A percentile compares a stretch with the other conserved stretches of the same genome.
Conservation (phyloP, 2,329 filamentous ascomycete genomes). For the Colletotrichum eremochloae region DNA sequence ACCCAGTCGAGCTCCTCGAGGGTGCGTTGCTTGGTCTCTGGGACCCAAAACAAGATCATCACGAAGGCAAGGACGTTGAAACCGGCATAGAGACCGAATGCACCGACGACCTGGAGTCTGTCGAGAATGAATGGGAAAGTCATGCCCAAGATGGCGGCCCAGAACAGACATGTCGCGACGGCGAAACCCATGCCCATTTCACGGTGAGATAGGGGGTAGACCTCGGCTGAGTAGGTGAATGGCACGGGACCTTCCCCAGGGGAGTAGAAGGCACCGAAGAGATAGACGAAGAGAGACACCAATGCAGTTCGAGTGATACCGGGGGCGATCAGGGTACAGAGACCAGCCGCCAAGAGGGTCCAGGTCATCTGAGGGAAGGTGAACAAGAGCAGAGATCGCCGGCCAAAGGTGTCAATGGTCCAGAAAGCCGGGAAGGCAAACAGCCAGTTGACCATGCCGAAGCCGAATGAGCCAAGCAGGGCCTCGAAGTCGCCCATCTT, state of each 20-base stretch:
- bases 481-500: constrained; percentile 69
- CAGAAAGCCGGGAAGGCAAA: constrained; percentile 70
- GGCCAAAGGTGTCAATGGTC: constrained; percentile 65
- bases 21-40: constrained; percentile 70
- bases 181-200: constrained; percentile 80
- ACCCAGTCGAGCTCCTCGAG: constrained; percentile 61
- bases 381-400: constrained; percentile 66
- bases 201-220: constrained; percentile 78
- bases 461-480: constrained; percentile 61
- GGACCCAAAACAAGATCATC: constrained; percentile 69
- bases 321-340: constrained; percentile 62
- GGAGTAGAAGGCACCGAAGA: constrained; percentile 48
- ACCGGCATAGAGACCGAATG: constrained; percentile 68
- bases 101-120: constrained; percentile 52
- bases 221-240: constrained; percentile 77
- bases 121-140: constrained; percentile 71
- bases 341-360: constrained; percentile 69
- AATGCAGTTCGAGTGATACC: constrained; percentile 54
- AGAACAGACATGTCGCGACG: constrained; percentile 74
- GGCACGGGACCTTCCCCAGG: constrained; percentile 74
- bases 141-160: constrained; percentile 72
- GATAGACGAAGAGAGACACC: constrained; percentile 60
- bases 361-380: constrained; percentile 73
- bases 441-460: constrained; percentile 69
- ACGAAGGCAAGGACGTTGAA: constrained; percentile 68